A percentile compares a stretch with the other conserved stretches of the same genome.
phyloP scores from a whole-genome alignment of 768 basidiomycete species.

The Sporobolomyces roseus region DNA sequence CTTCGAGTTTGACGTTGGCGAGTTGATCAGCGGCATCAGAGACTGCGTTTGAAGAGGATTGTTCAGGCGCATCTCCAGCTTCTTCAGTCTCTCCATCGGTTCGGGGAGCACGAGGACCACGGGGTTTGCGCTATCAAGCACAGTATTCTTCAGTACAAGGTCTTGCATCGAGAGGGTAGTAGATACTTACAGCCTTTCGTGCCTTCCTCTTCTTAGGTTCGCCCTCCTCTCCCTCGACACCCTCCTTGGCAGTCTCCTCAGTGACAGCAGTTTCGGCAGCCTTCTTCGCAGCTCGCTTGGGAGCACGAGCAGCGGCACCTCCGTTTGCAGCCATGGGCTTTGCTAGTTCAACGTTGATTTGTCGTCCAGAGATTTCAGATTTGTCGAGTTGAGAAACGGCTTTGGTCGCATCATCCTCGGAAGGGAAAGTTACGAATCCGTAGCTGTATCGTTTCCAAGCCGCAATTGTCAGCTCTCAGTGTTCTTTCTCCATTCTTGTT shows the following conservation, averaged over 20 bases:
- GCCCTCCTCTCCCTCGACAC: slow-evolving; percentile 47
- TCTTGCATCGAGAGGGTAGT: not conserved
- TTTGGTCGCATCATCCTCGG: slow-evolving; percentile 74
- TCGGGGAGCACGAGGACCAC: slow-evolving; percentile 35
- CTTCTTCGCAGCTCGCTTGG: slow-evolving; percentile 28
- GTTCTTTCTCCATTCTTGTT: no score
- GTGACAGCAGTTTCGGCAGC: slow-evolving; percentile 46
- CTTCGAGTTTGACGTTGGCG: slow-evolving; percentile 32
- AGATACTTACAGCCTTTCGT: slow-evolving; percentile 30
- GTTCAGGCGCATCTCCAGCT: slow-evolving; percentile 37
- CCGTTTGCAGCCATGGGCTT: slow-evolving; percentile 57
- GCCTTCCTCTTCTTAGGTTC: slow-evolving; percentile 65
- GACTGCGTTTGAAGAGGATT: slow-evolving; percentile 17
- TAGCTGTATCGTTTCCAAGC: slow-evolving; percentile 62
- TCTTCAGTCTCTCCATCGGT: slow-evolving; percentile 40
- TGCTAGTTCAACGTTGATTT: slow-evolving; percentile 85
- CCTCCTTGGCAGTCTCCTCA: slow-evolving; percentile 69
- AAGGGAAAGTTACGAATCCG: slow-evolving; percentile 82
- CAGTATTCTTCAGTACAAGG: not conserved
- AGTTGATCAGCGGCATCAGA: slow-evolving; percentile 36
- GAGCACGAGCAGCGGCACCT: slow-evolving; percentile 24
- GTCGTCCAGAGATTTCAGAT: slow-evolving; percentile 81
- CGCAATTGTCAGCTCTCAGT: no score
- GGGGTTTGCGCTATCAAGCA: slow-evolving; percentile 31
- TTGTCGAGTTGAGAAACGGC: slow-evolving; percentile 82